Conservation (phyloP, 2,329 filamentous ascomycete species). For the Monilinia fructigena region DNA sequence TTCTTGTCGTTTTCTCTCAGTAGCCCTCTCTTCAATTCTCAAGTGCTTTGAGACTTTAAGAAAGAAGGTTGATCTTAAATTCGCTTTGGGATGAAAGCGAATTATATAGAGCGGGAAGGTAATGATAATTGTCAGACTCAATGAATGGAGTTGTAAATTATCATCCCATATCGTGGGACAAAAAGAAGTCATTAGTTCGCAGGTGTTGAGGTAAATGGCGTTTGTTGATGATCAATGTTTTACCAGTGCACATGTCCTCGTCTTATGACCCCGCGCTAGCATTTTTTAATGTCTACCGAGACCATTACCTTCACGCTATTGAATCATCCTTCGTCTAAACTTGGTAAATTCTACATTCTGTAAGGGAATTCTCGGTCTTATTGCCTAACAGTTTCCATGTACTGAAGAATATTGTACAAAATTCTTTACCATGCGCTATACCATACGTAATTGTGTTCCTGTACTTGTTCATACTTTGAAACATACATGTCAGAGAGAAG, state of each 20-base stretch:
- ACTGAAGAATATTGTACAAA: background rate
- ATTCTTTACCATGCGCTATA: background rate
- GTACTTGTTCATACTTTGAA: background rate
- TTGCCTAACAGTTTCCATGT: constrained; percentile 2
- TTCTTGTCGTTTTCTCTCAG: background rate
- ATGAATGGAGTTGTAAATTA: background rate
- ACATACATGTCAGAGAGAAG: background rate
- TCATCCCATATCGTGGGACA: background rate
- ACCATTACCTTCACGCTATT: constrained; percentile 11
- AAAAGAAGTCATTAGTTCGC: background rate
- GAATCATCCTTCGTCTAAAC: constrained; percentile 11
- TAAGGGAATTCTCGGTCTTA: constrained; percentile 7
- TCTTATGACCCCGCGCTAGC: constrained; percentile 17
- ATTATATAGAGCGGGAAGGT: background rate
- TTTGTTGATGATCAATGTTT: constrained; percentile 7
- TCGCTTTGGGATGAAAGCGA: background rate
- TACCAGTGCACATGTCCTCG: constrained; percentile 19
- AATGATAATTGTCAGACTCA: background rate
- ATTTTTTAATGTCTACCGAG: background rate
- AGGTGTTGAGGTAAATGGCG: constrained; percentile 1
- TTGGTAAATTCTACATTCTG: background rate
- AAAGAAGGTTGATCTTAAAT: background rate
- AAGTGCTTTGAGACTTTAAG: background rate
- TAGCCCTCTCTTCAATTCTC: background rate
- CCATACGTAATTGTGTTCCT: background rate